Conservation (phyloP, 2,329 filamentous ascomycete genomes). For the Fusarium sp. region DNA sequence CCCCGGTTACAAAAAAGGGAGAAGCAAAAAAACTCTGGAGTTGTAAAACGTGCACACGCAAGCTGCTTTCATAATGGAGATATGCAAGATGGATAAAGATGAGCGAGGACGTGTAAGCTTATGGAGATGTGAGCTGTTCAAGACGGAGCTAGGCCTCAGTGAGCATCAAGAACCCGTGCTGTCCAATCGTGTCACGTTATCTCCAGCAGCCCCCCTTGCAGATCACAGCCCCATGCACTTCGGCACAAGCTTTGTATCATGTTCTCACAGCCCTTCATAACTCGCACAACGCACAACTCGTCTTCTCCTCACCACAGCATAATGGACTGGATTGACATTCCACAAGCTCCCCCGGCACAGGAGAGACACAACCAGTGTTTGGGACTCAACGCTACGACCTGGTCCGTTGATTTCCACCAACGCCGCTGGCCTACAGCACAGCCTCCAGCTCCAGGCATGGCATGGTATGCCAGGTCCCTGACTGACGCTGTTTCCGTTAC, state of each 20-base stretch:
- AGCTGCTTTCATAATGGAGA: slow-evolving; percentile 27
- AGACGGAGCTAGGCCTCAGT: neutral
- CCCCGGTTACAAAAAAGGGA: slow-evolving; percentile 14
- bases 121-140: neutral
- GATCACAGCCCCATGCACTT: neutral
- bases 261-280: slow-evolving; percentile 24
- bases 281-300: slow-evolving; percentile 34
- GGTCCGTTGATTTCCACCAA: slow-evolving; percentile 30
- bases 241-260: neutral
- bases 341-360: slow-evolving; percentile 41
- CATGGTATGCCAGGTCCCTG: slow-evolving; percentile 21
- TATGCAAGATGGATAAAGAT: slow-evolving; percentile 13
- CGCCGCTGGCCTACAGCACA: slow-evolving; percentile 17
- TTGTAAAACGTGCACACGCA: slow-evolving; percentile 35
- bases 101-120: slow-evolving; percentile 15
- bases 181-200: slow-evolving; percentile 28
- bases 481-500: slow-evolving; percentile 7
- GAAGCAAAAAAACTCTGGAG: slow-evolving; percentile 24
- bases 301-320: slow-evolving; percentile 6
- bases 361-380: slow-evolving; percentile 43
- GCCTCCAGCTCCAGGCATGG: neutral
- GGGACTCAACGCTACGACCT: slow-evolving; percentile 40
- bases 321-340: slow-evolving; percentile 23
- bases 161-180: neutral
- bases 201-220: slow-evolving; percentile 17